Percentiles rank a stretch among this genome's conserved stretches.
These are phyloP conservation scores for Fusarium sp. DNA, from an alignment of 2,329 filamentous ascomycete genomes.

Conservation along the genomic window DNA sequence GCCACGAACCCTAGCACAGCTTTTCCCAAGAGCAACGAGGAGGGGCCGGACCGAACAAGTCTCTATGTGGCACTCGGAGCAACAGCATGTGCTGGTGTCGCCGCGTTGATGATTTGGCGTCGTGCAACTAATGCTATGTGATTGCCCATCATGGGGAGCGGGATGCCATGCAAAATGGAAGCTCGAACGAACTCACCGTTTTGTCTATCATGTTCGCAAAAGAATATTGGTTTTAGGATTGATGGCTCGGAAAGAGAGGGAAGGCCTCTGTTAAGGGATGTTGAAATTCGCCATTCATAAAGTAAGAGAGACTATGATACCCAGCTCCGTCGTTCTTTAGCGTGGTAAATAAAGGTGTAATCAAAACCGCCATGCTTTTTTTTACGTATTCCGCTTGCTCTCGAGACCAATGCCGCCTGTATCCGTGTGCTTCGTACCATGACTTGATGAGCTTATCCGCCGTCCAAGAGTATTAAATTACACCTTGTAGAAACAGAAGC, in stretches of 20 bases:
- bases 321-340: conserved; percentile 39
- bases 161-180: neutral
- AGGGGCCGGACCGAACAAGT: conserved; percentile 80
- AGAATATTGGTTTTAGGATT: neutral
- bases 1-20: conserved; percentile 88
- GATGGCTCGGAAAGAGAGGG: neutral
- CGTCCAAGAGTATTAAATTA: conserved; percentile 49
- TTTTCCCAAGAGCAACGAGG: conserved; percentile 89
- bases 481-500: conserved; percentile 97
- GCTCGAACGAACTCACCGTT: neutral
- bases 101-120: conserved; percentile 71
- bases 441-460: conserved; percentile 2
- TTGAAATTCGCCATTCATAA: conserved; percentile 37
- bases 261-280: conserved; percentile 34
- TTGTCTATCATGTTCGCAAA: neutral
- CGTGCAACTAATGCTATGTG: conserved; percentile 60
- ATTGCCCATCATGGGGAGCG: neutral
- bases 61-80: conserved; percentile 87
- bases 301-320: conserved; percentile 45
- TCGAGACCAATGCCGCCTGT: conserved; percentile 1
- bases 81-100: conserved; percentile 67
- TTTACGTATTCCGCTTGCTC: conserved; percentile 6
- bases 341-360: conserved; percentile 29
- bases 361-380: conserved; percentile 34
- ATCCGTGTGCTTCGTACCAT: neutral